phyloP scores from a whole-genome alignment of 75 land plant genomes.

The Gnetum montanum region DNA sequence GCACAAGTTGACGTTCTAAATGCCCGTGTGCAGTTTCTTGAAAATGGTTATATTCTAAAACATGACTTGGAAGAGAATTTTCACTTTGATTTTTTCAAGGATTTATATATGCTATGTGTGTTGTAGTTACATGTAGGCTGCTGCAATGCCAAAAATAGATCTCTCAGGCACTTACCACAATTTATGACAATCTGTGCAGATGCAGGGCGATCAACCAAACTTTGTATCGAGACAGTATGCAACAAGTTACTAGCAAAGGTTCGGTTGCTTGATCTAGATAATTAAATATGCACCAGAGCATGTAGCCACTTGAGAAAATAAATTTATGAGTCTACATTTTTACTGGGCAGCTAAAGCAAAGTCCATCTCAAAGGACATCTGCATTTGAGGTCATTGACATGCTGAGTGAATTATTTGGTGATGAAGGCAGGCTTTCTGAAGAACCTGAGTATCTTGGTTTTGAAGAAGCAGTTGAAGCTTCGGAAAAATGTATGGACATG shows the following conservation, averaged over 20 bases:
- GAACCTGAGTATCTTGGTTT: background rate
- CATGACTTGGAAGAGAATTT: background rate
- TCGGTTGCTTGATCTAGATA: no score
- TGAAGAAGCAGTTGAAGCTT: background rate
- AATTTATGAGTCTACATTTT: background rate
- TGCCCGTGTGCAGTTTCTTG: slow-evolving; percentile 17
- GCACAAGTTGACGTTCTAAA: slow-evolving; percentile 18
- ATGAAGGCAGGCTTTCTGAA: slow-evolving; percentile 15
- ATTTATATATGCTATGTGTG: background rate
- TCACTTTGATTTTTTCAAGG: no score
- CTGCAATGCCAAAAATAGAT: background rate
- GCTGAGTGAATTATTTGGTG: slow-evolving; percentile 10
- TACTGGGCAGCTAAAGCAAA: slow-evolving; percentile 7
- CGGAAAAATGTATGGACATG: slow-evolving; percentile 7
- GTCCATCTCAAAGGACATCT: slow-evolving; percentile 9
- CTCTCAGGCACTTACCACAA: background rate
- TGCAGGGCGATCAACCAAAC: no score
- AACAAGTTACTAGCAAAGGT: background rate
- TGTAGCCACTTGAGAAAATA: background rate
- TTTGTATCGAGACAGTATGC: background rate
- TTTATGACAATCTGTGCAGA: no score
- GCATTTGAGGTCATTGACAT: slow-evolving; percentile 8
- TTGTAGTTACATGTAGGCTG: slow-evolving; percentile 1
- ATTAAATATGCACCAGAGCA: background rate
- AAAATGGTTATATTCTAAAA: slow-evolving; percentile 8